phyloP scores from a whole-genome alignment of 306 rosid species.

The Ziziphus jujuba region DNA sequence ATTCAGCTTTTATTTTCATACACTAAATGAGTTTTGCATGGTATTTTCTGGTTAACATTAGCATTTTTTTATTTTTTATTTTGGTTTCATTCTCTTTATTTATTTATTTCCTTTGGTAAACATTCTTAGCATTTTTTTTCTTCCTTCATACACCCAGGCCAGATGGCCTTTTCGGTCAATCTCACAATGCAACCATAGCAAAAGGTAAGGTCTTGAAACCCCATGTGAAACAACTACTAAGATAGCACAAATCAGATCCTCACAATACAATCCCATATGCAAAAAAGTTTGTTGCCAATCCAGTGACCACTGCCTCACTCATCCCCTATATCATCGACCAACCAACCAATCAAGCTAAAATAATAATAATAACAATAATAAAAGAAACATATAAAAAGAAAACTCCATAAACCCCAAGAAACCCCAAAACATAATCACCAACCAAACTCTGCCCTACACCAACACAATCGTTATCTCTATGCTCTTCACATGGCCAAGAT shows the following conservation, averaged over 20 bases:
- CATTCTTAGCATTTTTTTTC: neutral
- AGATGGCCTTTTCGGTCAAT: neutral
- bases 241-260: conserved; percentile 30
- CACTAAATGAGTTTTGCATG: too few relatives aligned
- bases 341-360: too few relatives aligned
- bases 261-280: conserved; percentile 40
- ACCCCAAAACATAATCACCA: conserved; percentile 14
- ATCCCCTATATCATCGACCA: conserved; percentile 24
- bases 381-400: conserved; percentile 1
- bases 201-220: conserved; percentile 30
- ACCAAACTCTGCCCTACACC: conserved; percentile 20
- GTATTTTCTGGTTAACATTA: too few relatives aligned
- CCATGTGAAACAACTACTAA: conserved; percentile 22
- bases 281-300: conserved; percentile 37
- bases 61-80: too few relatives aligned
- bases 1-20: too few relatives aligned
- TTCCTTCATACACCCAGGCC: neutral
- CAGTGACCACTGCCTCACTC: conserved; percentile 20
- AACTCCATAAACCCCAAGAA: conserved; percentile 9
- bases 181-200: conserved; percentile 16
- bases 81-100: too few relatives aligned
- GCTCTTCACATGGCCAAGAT: conserved; percentile 44
- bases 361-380: neutral
- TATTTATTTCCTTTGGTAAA: too few relatives aligned
- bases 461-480: conserved; percentile 15